Base-by-base conservation (phyloP, 805 yeast species). In the Komagataella kurtzmanii region DNA sequence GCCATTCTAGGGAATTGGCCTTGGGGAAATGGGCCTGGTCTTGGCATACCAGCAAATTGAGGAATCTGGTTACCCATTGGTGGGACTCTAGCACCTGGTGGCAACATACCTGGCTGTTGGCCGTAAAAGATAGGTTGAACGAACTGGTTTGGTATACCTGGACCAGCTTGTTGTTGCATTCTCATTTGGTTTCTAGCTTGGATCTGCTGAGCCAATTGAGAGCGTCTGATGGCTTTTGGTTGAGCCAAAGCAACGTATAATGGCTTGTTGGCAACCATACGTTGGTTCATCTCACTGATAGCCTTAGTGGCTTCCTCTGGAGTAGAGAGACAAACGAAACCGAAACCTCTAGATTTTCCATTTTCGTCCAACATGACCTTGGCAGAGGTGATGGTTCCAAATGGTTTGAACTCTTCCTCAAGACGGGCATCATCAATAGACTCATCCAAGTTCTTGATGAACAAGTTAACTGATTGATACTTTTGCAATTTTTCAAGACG, bases 231-330 rank as follows among this genome's bases (percentile, higher is more conserved):
- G 62, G 91, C 99, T 77, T 88, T 91, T 73, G 96, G 87, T 81
- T 93, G 99, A 62, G 99, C 99, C 66, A 93, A 82, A 55, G 97
- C 97, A 73, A 93, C 99, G 70, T 91, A 93, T 67, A 93, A 79
- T 64, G 98, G 99, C 80, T 93, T 93, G 68, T 90, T 88, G 61
- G 81, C 83, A 62, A 93, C 81, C 84, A 91, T 85, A 69, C 89
- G 86, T 75, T 89, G 97, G 81, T 91, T 89, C 96, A 91, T 90
- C 78, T 91, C 99, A 62, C 91, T 79, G 69, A 91, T 88, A 59
- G 99, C 99, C 76, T 88, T 89, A 64, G 96, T 87, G 61, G 99
- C 99, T 81, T 93, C 99, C 72, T 93, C 99, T 66, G 98, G 97
- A 58, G 93, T 72, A 53, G 96, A 82, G 85, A 84, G 93, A 75